Conservation (phyloP, 2,329 filamentous ascomycete genomes). For the Penicillium aurantiogriseum region DNA sequence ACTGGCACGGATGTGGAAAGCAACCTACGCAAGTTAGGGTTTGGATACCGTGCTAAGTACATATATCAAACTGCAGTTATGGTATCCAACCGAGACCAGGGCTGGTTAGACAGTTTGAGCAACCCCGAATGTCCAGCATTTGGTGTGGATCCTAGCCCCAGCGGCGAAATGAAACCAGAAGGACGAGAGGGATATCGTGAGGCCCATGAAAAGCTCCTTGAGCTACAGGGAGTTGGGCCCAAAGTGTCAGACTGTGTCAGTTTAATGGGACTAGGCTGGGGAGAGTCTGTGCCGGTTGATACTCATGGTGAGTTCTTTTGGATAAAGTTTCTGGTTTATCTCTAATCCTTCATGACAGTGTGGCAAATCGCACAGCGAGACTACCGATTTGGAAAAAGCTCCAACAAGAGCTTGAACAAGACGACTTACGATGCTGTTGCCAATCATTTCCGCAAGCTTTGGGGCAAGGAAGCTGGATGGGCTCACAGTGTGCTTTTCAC, state of each 20-base stretch:
- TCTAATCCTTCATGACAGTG: slow-evolving; percentile 49
- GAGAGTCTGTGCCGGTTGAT: slow-evolving; percentile 90
- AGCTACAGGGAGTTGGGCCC: slow-evolving; percentile 83
- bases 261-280: slow-evolving; percentile 94
- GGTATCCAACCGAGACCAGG: slow-evolving; percentile 63
- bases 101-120: slow-evolving; percentile 74
- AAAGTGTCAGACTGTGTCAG: slow-evolving; percentile 98
- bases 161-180: slow-evolving; percentile 51
- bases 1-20: slow-evolving; percentile 72
- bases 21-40: slow-evolving; percentile 77
- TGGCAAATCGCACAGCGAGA: slow-evolving; percentile 98
- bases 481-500: slow-evolving; percentile 96
- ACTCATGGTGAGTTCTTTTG: slow-evolving; percentile 64
- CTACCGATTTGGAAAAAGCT: slow-evolving; percentile 84
- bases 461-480: slow-evolving; percentile 95
- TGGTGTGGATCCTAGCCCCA: slow-evolving; percentile 44
- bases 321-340: background rate
- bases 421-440: slow-evolving; percentile 85
- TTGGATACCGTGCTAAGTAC: slow-evolving; percentile 93
- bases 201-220: slow-evolving; percentile 77
- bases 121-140: slow-evolving; percentile 72
- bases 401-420: slow-evolving; percentile 82
- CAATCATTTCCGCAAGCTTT: slow-evolving; percentile 82
- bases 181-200: slow-evolving; percentile 67
- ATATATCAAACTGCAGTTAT: slow-evolving; percentile 80